Evolutionary conservation across 148 eudicot genomes (phyloP), one percentile per base, ranked within the genome.

Genomic region (Rhododendron griersonianum): DNA sequence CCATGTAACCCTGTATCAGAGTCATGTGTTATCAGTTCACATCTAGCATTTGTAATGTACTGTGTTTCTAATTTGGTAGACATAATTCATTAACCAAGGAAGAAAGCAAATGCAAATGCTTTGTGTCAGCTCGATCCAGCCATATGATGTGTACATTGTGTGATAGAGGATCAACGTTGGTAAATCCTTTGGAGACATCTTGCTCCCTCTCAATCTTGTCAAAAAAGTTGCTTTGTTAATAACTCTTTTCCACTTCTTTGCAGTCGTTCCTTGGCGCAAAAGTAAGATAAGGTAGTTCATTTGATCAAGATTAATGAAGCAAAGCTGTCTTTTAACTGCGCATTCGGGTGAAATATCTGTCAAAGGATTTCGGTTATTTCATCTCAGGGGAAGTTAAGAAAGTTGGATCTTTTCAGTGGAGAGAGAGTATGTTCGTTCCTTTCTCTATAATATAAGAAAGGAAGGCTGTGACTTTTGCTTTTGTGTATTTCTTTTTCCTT

Each of bases 241-340:
- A 15, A 81, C 71, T 37, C n/a, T 25, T 55, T 63, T 63, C 33
- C 39, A n/a, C 25, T 63, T 44, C 37, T 47, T 83, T 78, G 81
- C 88, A 87, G 88, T 59, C 88, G 7, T 83, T 86, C 50, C 82
- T 82, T 51, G 85, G 88, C 55, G 61, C 85, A 33, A 76, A 76
- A 82, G 33, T 61, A 77, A 47, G 85, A 86, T 77, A 79, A 80
- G 37, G 11, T 63, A 83, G 75, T 65, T 63, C 84, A 41, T 45
- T 65, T n/a, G 55, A 15, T 63, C 76, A 33, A 63, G 50, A 63
- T 23, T 50, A 28, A 51, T 41, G 51, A 44, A 63, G 35, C 13
- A n/a, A 13, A 61, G 75, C 35, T 11, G 78, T 83, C 41, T 19
- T 84, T 30, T 33, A n/a, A 37, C 69, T 11, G 67, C 71, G 1